Evolutionary conservation across 1,284 basidiomycete genomes (phyloP).

Genomic region (Cutaneotrichosporon dermatis): DNA sequence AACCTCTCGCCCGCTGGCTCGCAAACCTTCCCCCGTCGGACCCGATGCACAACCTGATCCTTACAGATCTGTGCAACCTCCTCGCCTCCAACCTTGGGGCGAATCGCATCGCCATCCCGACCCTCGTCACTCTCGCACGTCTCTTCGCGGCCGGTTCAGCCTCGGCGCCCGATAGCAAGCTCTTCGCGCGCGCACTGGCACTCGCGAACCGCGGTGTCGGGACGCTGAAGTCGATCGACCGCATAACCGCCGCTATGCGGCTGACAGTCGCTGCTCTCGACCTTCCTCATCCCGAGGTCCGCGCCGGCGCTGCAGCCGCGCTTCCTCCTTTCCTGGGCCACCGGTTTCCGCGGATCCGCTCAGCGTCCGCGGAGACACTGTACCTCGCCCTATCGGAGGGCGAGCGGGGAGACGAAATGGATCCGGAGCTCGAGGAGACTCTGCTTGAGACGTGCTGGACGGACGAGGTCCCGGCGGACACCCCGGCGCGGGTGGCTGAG

Average conservation of each 20-base stretch:
- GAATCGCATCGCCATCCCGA: constrained; percentile 70
- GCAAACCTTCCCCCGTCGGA: constrained; percentile 43
- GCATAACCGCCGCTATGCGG: constrained; percentile 73
- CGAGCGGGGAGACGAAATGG: constrained; percentile 56
- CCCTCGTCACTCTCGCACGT: constrained; percentile 67
- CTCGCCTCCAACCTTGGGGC: constrained; percentile 54
- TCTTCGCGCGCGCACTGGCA: constrained; percentile 4
- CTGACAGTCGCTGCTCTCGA: constrained; percentile 52
- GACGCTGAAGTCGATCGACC: constrained; percentile 66
- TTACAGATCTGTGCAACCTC: constrained; percentile 58
- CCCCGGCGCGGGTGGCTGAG: constrained; percentile 17
- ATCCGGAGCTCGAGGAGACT: constrained; percentile 68
- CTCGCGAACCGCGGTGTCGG: constrained; percentile 24
- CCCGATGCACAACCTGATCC: constrained; percentile 53
- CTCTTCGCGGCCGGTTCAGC: constrained; percentile 58
- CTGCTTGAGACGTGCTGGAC: constrained; percentile 76
- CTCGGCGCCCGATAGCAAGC: background rate
- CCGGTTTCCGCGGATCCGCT: constrained; percentile 73
- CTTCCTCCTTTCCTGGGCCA: constrained; percentile 66
- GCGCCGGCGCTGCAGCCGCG: constrained; percentile 52
- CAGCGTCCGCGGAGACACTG: constrained; percentile 71
- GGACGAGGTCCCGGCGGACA: constrained; percentile 14
- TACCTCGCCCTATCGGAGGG: constrained; percentile 64
- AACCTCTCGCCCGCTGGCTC: constrained; percentile 55
- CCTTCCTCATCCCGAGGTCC: constrained; percentile 36